These are phyloP conservation scores for Tulasnella sp. DNA, from an alignment of 768 basidiomycete species.

Conservation along the genomic window DNA sequence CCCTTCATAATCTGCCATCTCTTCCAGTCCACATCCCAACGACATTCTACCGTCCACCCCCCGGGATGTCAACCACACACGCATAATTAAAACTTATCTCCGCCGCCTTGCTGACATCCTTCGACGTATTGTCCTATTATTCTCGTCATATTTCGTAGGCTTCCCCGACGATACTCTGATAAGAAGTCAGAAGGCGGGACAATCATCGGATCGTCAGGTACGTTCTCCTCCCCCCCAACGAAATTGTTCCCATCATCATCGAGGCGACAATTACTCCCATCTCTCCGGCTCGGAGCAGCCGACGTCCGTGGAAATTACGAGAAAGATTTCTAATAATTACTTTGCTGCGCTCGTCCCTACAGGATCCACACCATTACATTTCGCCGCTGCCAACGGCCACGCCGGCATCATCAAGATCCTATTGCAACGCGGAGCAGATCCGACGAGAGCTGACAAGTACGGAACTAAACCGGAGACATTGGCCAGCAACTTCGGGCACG, in stretches of 20 bases:
- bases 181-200: conserved; percentile 44
- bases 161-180: conserved; percentile 50
- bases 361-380: conserved; percentile 94
- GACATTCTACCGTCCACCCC: background rate
- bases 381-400: conserved; percentile 95
- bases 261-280: background rate
- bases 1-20: conserved; percentile 35
- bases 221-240: conserved; percentile 31
- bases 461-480: conserved; percentile 85
- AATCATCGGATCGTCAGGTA: conserved; percentile 44
- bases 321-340: background rate
- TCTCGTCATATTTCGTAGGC: conserved; percentile 35
- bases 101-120: background rate
- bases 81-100: conserved; percentile 49
- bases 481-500: conserved; percentile 78
- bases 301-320: background rate
- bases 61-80: conserved; percentile 52
- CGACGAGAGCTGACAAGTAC: conserved; percentile 85
- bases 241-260: conserved; percentile 17
- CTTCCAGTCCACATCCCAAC: conserved; percentile 31
- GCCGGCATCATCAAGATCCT: conserved; percentile 74
- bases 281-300: conserved; percentile 11
- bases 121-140: background rate
- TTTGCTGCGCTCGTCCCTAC: conserved; percentile 37
- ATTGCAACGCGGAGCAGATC: conserved; percentile 80